Evolutionary conservation across 306 rosid genomes (phyloP), one percentile per base, ranked within the genome.

Genomic region (Begonia fuchsioides): DNA sequence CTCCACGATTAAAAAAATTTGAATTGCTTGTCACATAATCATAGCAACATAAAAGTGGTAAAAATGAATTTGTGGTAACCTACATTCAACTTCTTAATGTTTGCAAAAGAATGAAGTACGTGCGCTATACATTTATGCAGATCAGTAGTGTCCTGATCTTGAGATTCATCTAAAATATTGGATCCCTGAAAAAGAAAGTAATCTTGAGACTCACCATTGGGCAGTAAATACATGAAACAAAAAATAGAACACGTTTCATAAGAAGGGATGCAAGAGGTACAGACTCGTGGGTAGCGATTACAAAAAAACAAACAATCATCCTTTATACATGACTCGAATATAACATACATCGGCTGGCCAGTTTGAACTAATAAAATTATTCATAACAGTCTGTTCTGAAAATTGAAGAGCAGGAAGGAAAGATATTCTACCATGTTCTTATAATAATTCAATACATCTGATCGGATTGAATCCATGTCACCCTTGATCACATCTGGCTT

Each of bases 71-170:
- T 12, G 38, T 20, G 54, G 53, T 40, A 68, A 78, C 81, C 69
- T 72, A 85, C 98, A 16, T 56, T 39, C 56, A 94, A 77, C 57
- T 68, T 64, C 44, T 79, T 84, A 6, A 3, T 14, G 56, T 59
- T 43, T 55, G 77, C 76, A 32, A 70, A 57, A 35, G 57, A 43
- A 49, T 85, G 80, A 5, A 77, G 57, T 43, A 82, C 52, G 54
- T 85, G 68, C 18, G 57, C 44, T n/a, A 90, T 68, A 68, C 96
- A 90, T 66, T 90, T 90, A 59, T 90, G 85, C 60, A 90, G 74
- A 75, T 90, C 98, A 5, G 98, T 81, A 59, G 94, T 90, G 63
- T 85, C 94, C 65, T 85, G 96, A 77, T 90, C 96, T 3, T 90
- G 63, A 57, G 98, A 85, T 62, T 79, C 93, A 49, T 90, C 84